Conservation (phyloP, 441 rosid species). For the Bruguiera hainesii region DNA sequence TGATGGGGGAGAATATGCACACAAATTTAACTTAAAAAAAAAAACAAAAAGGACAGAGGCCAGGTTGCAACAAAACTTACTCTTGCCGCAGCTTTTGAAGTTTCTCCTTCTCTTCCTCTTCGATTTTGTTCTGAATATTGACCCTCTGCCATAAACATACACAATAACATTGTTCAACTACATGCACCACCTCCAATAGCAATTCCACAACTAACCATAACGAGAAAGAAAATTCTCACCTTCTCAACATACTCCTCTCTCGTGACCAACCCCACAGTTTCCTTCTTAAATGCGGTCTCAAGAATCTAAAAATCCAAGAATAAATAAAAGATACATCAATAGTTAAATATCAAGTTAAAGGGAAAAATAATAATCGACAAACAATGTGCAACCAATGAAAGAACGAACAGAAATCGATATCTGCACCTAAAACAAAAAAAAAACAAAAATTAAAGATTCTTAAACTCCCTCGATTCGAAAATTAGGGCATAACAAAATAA, state of each 20-base stretch:
- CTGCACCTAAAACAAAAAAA: too few relatives aligned
- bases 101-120: slow-evolving; percentile 98
- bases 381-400: too few relatives aligned
- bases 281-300: slow-evolving; percentile 94
- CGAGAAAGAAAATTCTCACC: slow-evolving; percentile 35
- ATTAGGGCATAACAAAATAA: too few relatives aligned
- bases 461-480: too few relatives aligned
- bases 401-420: too few relatives aligned
- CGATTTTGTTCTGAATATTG: slow-evolving; percentile 81
- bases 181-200: neutral
- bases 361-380: neutral
- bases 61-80: slow-evolving; percentile 38
- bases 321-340: neutral
- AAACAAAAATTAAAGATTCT: too few relatives aligned
- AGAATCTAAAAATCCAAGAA: slow-evolving; percentile 46
- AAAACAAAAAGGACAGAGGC: neutral
- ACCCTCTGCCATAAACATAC: slow-evolving; percentile 52
- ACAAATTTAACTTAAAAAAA: neutral
- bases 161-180: slow-evolving; percentile 8
- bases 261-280: slow-evolving; percentile 90
- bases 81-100: slow-evolving; percentile 84
- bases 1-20: slow-evolving; percentile 6
- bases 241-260: slow-evolving; percentile 94
- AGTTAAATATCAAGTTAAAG: neutral
- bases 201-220: neutral